Evolutionary conservation across 352 stramenopile genomes (phyloP).

Genomic region (Vaucheria bursata): DNA sequence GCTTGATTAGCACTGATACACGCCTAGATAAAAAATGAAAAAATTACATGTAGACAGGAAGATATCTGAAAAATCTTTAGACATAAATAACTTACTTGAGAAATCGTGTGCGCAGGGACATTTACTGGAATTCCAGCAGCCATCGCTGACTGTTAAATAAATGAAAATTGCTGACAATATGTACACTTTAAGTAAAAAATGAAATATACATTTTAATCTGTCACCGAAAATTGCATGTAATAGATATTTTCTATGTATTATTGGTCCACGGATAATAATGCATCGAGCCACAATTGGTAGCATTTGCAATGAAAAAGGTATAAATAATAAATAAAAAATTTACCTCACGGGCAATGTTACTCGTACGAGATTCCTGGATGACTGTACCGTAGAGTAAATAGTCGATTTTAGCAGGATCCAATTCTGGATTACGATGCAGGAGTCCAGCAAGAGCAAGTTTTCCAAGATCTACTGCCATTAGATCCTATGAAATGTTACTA

Average conservation of each 20-base stretch:
- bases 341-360: constrained; percentile 87
- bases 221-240: too few species aligned
- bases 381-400: constrained; percentile 89
- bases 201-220: too few species aligned
- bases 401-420: constrained; percentile 88
- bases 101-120: constrained; percentile 90
- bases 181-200: too few species aligned
- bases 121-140: constrained; percentile 84
- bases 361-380: constrained; percentile 61
- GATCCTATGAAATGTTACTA: constrained; percentile 53
- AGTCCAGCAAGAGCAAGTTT: constrained; percentile 88
- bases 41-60: not conserved
- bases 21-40: not conserved
- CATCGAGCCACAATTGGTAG: too few species aligned
- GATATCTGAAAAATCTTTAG: not conserved
- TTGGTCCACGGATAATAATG: too few species aligned
- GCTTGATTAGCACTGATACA: constrained; percentile 41
- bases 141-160: constrained; percentile 62
- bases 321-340: not conserved
- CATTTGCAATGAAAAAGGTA: too few species aligned
- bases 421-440: constrained; percentile 78
- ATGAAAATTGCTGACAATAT: too few species aligned
- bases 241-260: too few species aligned
- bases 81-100: constrained; percentile 65
- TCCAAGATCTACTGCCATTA: constrained; percentile 92